Evolutionary conservation across 345 rosid genomes (phyloP), one percentile per base, ranked within the genome.

Genomic region (Salix dunnii): DNA sequence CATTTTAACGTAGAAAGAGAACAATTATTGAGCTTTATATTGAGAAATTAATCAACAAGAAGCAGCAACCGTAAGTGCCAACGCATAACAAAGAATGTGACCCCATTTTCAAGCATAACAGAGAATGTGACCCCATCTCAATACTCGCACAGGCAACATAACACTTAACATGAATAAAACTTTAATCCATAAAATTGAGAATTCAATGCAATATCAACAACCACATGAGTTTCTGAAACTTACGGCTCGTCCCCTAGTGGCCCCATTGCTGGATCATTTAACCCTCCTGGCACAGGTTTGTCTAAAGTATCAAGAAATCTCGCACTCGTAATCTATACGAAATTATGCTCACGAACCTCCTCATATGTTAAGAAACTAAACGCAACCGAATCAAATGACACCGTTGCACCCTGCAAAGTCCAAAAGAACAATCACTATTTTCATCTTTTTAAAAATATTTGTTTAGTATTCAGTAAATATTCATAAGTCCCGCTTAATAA

Each of bases 191-290:
- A 21, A 55, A 55, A 55, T 21, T 55, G 27, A n/a, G 61, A 25
- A 55, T 55, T 55, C 25, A 55, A n/a, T 8, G 61, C 25, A 55
- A n/a, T n/a, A 8, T 53, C 61, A 53, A 53, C n/a, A 9, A n/a
- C n/a, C 60, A 9, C n/a, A 55, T 55, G 27, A 23, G 27, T n/a
- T 55, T 55, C 27, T 55, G 61, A 55, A 0, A n/a, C 27, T 4
- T 40, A 40, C 49, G 30, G 23, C 25, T 68, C 49, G 7, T 87
- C 90, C 68, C 77, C 82, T 18, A 84, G 68, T 21, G 90, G 90
- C 16, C 94, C 94, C 48, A 87, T 23, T 0, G 74, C 8, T 33
- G 87, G 91, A 75, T 90, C 94, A 75, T 89, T 89, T 40, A 90
- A 86, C 48, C 94, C 94, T 38, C 88, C 87, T 74, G 88, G 80